These are phyloP conservation scores for Pseudogymnoascus sp. DNA, from an alignment of 2,329 filamentous ascomycete genomes.

Conservation along the genomic window DNA sequence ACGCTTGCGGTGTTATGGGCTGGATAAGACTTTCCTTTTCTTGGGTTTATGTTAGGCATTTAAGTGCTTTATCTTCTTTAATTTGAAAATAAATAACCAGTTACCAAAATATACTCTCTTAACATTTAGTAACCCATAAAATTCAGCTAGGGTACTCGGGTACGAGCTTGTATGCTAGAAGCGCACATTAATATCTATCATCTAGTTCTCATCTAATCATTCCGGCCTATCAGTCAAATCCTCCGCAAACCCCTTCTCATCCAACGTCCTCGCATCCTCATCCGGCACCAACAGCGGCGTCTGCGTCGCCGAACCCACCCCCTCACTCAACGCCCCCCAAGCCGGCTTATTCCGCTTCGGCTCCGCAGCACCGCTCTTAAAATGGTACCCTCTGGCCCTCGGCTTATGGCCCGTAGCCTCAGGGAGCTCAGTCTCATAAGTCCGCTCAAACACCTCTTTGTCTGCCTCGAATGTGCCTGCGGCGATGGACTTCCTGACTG, in stretches of 20 bases:
- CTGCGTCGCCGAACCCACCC: constrained; percentile 24
- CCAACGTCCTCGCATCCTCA: constrained; percentile 43
- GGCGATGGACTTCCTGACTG: constrained; percentile 58
- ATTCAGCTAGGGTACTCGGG: neutral
- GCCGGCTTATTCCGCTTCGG: constrained; percentile 60
- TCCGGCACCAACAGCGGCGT: constrained; percentile 46
- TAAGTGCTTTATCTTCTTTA: neutral
- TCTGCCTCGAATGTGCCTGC: constrained; percentile 50
- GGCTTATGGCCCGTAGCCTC: constrained; percentile 70
- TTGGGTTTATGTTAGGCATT: too few species aligned
- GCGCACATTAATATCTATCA: neutral
- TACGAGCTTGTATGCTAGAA: neutral
- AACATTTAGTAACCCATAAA: neutral
- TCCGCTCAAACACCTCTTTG: constrained; percentile 35
- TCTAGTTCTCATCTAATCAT: neutral
- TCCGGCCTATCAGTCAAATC: constrained; percentile 19
- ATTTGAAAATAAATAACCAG: neutral
- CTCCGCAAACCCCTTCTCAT: constrained; percentile 50
- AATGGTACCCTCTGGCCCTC: constrained; percentile 73
- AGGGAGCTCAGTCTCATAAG: constrained; percentile 67
- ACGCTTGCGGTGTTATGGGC: neutral
- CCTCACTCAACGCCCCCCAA: constrained; percentile 50
- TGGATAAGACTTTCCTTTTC: too few species aligned
- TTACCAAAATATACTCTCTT: neutral
- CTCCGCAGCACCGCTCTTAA: constrained; percentile 56